Evolutionary conservation across 1,284 basidiomycete genomes (phyloP).

Genomic region (Tranzscheliella williamsii): DNA sequence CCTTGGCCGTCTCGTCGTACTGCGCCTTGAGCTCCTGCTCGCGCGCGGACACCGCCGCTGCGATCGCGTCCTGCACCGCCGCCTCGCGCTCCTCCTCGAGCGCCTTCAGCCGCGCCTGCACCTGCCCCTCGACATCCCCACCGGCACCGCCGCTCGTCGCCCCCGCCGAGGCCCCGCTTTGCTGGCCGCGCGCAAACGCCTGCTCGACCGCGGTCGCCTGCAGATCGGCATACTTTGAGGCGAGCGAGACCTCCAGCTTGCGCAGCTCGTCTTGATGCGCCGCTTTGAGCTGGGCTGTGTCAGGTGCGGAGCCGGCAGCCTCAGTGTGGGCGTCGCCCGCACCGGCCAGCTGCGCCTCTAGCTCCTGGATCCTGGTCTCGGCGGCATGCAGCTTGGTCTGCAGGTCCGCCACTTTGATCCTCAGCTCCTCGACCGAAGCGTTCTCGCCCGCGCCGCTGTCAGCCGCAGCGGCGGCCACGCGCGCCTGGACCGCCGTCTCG

Average conservation of each 20-base stretch:
- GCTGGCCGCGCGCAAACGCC: slow-evolving; percentile 7
- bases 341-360: slow-evolving; percentile 29
- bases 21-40: slow-evolving; percentile 49
- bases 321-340: slow-evolving; percentile 1
- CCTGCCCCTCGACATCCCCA: slow-evolving; percentile 26
- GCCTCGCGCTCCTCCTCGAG: slow-evolving; percentile 37
- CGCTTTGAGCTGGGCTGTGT: slow-evolving; percentile 28
- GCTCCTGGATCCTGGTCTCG: slow-evolving; percentile 33
- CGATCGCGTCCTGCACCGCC: slow-evolving; percentile 27
- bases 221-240: slow-evolving; percentile 21
- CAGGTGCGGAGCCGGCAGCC: slow-evolving; percentile 3
- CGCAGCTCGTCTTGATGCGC: slow-evolving; percentile 32
- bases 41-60: slow-evolving; percentile 47
- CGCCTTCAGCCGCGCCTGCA: slow-evolving; percentile 33
- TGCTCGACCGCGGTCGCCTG: slow-evolving; percentile 18
- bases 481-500: slow-evolving; percentile 41
- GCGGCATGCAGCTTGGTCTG: slow-evolving; percentile 40
- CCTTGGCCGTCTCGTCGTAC: slow-evolving; percentile 46
- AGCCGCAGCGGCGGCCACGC: slow-evolving; percentile 1
- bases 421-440: slow-evolving; percentile 11
- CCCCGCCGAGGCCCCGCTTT: background rate
- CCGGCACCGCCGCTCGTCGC: background rate
- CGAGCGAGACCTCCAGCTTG: slow-evolving; percentile 20
- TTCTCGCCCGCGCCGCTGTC: slow-evolving; percentile 8
- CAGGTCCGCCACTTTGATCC: slow-evolving; percentile 48